Percentiles rank a stretch among this genome's conserved stretches.
Evolutionary conservation across 768 basidiomycete species (phyloP).

Genomic region (Lactarius hengduanensis): DNA sequence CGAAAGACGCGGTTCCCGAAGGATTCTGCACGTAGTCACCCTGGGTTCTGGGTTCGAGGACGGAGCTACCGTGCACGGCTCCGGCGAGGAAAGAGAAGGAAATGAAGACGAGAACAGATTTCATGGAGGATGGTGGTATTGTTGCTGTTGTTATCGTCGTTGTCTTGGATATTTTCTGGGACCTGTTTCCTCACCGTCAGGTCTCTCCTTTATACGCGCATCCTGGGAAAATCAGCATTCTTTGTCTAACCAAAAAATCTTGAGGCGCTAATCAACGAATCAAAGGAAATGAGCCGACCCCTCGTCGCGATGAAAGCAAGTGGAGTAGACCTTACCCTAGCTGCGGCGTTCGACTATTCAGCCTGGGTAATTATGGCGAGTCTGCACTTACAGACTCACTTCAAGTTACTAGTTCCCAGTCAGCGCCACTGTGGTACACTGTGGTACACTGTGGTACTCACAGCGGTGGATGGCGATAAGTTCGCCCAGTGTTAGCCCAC

Average conservation of each 20-base stretch:
- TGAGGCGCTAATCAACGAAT: not conserved
- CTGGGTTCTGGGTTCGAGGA: slow-evolving; percentile 32
- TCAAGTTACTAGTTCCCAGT: too few relatives aligned
- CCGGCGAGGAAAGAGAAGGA: not conserved
- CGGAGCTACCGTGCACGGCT: not conserved
- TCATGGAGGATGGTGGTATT: slow-evolving; percentile 3
- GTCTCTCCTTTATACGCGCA: slow-evolving; percentile 3
- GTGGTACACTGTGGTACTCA: too few relatives aligned
- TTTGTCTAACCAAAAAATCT: not conserved
- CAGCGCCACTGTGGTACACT: too few relatives aligned
- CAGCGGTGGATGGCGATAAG: too few relatives aligned
- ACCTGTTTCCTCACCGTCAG: not conserved
- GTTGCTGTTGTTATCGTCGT: not conserved
- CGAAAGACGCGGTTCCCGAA: slow-evolving; percentile 55
- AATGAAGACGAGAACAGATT: not conserved
- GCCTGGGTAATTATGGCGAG: too few relatives aligned
- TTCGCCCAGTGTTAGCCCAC: too few relatives aligned
- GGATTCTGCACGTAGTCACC: slow-evolving; percentile 55
- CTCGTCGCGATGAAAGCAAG: too few relatives aligned
- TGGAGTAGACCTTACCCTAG: too few relatives aligned
- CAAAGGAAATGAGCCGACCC: not conserved
- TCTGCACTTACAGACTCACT: too few relatives aligned
- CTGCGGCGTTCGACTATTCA: too few relatives aligned
- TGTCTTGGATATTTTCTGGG: not conserved
- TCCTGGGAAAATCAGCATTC: not conserved